Evolutionary conservation across 2,329 filamentous ascomycete genomes (phyloP).

Genomic region (Fusarium nygamai): DNA sequence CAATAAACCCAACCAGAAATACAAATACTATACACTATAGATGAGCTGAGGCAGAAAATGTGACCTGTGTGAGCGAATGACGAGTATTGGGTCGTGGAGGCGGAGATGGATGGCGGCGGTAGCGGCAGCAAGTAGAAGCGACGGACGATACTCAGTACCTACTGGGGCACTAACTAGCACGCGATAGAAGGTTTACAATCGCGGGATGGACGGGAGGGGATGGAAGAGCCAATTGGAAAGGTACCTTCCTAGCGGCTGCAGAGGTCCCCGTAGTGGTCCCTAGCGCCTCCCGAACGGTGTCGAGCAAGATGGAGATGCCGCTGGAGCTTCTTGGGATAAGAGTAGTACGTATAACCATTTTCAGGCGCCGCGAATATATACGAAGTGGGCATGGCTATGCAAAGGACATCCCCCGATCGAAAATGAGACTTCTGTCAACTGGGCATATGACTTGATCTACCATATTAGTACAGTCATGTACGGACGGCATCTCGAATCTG

Average conservation of each 20-base stretch:
- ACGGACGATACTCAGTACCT: slow-evolving; percentile 7
- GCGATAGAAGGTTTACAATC: slow-evolving; percentile 30
- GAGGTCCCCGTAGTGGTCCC: slow-evolving; percentile 11
- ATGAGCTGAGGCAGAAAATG: slow-evolving; percentile 17
- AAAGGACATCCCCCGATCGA: background rate
- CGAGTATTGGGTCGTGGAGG: slow-evolving; percentile 28
- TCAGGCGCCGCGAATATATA: background rate
- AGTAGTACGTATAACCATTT: background rate
- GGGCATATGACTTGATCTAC: background rate
- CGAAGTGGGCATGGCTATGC: background rate
- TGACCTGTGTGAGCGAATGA: slow-evolving; percentile 24
- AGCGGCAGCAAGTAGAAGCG: slow-evolving; percentile 8
- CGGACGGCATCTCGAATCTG: slow-evolving; percentile 17
- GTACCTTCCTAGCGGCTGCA: slow-evolving; percentile 29
- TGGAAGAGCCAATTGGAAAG: slow-evolving; percentile 18
- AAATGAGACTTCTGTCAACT: background rate
- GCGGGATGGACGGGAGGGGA: slow-evolving; percentile 29
- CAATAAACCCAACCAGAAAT: background rate
- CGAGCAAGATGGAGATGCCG: background rate
- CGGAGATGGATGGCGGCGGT: slow-evolving; percentile 22
- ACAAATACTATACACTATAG: slow-evolving; percentile 7
- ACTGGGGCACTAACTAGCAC: background rate
- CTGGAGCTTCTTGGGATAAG: background rate
- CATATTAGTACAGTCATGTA: background rate
- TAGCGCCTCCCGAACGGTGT: slow-evolving; percentile 9